Conservation (phyloP, 139 green algal species). For the Dunaliella primolecta region DNA sequence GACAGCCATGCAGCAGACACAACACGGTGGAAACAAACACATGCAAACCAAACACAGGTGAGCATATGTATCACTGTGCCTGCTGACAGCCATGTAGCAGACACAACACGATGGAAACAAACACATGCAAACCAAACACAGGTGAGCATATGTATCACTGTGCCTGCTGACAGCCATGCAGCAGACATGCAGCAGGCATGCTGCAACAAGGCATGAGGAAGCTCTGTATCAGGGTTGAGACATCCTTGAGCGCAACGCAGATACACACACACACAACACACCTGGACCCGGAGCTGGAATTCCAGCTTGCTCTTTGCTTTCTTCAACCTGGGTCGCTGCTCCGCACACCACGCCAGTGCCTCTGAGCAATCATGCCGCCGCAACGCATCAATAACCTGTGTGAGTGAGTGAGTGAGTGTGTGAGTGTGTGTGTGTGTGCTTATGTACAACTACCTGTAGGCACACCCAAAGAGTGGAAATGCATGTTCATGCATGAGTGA, state of each 20-base stretch:
- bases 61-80: too few relatives aligned
- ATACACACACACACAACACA: background rate
- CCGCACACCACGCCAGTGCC: slow-evolving; percentile 81
- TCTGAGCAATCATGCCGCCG: slow-evolving; percentile 52
- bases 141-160: background rate
- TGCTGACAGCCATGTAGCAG: too few relatives aligned
- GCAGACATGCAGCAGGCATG: too few relatives aligned
- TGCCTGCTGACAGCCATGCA: background rate
- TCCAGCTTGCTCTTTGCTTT: slow-evolving; percentile 84
- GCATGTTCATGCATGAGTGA: too few relatives aligned
- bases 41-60: too few relatives aligned
- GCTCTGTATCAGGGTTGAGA: background rate
- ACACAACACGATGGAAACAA: background rate
- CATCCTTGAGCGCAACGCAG: background rate
- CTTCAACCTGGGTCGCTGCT: slow-evolving; percentile 60
- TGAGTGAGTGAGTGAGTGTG: slow-evolving; percentile 19
- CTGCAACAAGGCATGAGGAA: background rate
- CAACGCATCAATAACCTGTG: slow-evolving; percentile 61
- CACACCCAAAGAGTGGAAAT: too few relatives aligned
- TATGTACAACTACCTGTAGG: background rate
- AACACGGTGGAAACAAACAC: too few relatives aligned
- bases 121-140: background rate
- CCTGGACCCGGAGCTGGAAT: slow-evolving; percentile 81
- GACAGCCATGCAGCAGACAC: too few relatives aligned
- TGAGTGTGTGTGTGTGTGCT: background rate